Conservation (phyloP, 176 grass and related monocot genomes). For the Juncus effusus region DNA sequence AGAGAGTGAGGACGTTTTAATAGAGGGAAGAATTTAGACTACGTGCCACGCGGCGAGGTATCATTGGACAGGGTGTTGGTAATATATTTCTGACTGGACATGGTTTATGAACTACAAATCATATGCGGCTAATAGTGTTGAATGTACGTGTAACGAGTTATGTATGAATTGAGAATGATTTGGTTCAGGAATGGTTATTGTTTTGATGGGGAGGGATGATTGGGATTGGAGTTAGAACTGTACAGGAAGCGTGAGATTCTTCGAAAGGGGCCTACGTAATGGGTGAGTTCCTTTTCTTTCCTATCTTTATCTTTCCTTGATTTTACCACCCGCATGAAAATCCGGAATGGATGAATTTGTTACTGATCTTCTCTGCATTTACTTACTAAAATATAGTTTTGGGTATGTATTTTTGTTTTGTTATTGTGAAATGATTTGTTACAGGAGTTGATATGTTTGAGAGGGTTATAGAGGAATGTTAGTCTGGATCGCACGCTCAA, state of each 20-base stretch:
- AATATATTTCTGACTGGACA: neutral
- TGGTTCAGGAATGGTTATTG: too few relatives aligned
- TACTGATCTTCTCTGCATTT: neutral
- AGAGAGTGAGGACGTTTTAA: neutral
- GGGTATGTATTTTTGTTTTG: neutral
- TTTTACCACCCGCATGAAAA: neutral
- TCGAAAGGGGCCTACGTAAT: constrained; percentile 12
- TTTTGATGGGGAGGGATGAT: too few relatives aligned
- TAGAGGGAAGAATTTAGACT: constrained; percentile 6
- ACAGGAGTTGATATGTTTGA: neutral
- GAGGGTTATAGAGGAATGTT: neutral
- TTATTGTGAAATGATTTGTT: neutral
- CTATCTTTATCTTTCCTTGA: too few relatives aligned
- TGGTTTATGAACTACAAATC: constrained; percentile 6
- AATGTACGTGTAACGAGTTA: too few relatives aligned
- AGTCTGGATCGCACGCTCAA: neutral
- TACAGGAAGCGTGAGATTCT: constrained; percentile 35
- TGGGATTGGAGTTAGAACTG: neutral
- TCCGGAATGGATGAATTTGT: constrained; percentile 6
- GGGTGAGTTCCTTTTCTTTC: neutral
- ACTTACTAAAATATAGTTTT: neutral
- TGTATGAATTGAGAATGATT: too few relatives aligned
- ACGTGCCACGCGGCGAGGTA: constrained; percentile 7
- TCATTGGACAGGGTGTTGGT: constrained; percentile 9
- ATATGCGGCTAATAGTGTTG: too few relatives aligned